Base-by-base conservation (phyloP, 2,329 filamentous ascomycete species). In the Hypoxylon sp. region DNA sequence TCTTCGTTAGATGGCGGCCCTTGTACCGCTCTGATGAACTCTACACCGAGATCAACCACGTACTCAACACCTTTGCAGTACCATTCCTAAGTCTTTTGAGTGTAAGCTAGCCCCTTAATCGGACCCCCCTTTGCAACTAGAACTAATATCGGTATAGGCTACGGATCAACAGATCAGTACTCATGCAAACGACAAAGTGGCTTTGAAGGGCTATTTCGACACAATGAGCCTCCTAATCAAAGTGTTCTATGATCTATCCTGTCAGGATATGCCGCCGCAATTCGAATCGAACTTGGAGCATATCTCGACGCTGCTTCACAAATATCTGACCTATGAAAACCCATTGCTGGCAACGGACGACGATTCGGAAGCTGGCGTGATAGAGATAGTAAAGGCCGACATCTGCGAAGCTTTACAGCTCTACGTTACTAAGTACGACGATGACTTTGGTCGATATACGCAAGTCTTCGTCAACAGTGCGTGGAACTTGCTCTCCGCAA, bases 21-120 rank as follows among this genome's bases (percentile, higher is more conserved):
- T 85, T 99, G 40, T 97, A 97, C 81, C 89, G 92, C 66, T 97
- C 94, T 44, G 93, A 99, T 79, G 93, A 92, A 52, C 87, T 99
- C 9, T 99, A 93, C 78, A 91, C 89, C 33, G 96, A 99, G 80
- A 96, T 99, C 82, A 96, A 97, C 79, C 96, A 99, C 81, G 96
- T 99, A 60, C 86, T 99, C 54, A 82, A 83, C 65, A 93, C 90
- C 61, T 98, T 99, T 78, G 92, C 93, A 63, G 82, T 87, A 38
- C 91, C 96, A 0, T 98, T 97, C 77, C 84, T 98, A 59, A 85
- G 87, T 58, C 85, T 98, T 65, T 88, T 97, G 71, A 86, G 88
- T 73, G 91, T 92, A 83, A 77, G 82, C 76, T 6, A 38, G 4
- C 20, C 36, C 26, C 5, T 28, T 22, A 3, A 3, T 28, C 28